phyloP scores from a whole-genome alignment of 1,284 basidiomycete genomes.

The Heterobasidion parviporum region DNA sequence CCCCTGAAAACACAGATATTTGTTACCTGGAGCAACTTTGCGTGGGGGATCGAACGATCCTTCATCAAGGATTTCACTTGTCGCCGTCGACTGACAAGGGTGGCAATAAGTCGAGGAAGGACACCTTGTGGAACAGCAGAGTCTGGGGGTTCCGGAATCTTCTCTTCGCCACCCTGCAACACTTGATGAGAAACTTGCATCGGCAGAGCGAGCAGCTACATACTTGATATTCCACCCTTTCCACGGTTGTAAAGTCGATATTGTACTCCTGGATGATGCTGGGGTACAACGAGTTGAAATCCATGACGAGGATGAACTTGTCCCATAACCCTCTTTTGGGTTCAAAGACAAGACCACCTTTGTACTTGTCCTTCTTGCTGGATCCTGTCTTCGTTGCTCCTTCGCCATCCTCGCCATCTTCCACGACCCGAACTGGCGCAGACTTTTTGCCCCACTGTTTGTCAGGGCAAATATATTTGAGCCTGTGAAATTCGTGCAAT shows the following conservation, averaged over 20 bases:
- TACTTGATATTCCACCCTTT: slow-evolving; percentile 60
- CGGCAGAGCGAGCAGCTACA: slow-evolving; percentile 11
- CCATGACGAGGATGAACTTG: slow-evolving; percentile 97
- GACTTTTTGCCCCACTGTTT: slow-evolving; percentile 80
- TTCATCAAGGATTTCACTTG: slow-evolving; percentile 97
- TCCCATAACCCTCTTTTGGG: slow-evolving; percentile 97
- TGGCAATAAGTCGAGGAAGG: slow-evolving; percentile 92
- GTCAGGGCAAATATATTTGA: slow-evolving; percentile 96
- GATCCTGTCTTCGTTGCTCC: slow-evolving; percentile 44
- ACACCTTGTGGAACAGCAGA: slow-evolving; percentile 77
- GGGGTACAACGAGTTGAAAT: slow-evolving; percentile 99
- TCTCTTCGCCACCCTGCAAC: slow-evolving; percentile 66
- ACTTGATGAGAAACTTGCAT: not conserved
- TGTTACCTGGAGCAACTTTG: slow-evolving; percentile 81
- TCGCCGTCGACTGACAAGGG: slow-evolving; percentile 82
- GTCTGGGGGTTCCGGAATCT: slow-evolving; percentile 84
- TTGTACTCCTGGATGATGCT: slow-evolving; percentile 99
- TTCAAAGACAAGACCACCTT: slow-evolving; percentile 97
- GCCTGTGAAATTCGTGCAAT: slow-evolving; percentile 93
- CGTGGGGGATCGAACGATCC: slow-evolving; percentile 67
- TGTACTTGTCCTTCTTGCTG: slow-evolving; percentile 91
- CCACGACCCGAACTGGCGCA: slow-evolving; percentile 46
- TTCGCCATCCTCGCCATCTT: slow-evolving; percentile 55
- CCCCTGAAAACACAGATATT: not conserved
- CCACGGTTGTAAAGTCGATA: slow-evolving; percentile 97